Evolutionary conservation across 2,329 filamentous ascomycete species (phyloP).

Genomic region (Penicillium oxalicum): DNA sequence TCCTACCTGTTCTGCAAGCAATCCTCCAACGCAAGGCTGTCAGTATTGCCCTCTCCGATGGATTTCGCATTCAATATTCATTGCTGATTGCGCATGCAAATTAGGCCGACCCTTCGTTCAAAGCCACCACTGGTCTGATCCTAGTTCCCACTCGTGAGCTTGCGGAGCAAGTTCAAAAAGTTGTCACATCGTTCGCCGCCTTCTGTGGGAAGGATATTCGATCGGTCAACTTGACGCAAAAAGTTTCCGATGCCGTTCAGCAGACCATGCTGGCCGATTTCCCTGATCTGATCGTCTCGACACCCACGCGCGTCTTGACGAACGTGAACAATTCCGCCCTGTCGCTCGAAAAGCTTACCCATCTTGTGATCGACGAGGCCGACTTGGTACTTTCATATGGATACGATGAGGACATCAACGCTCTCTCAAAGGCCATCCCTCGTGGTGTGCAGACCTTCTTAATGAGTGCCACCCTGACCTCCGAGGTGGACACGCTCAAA

Average conservation of each 20-base stretch:
- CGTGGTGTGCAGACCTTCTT: conserved; percentile 84
- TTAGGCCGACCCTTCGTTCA: conserved; percentile 34
- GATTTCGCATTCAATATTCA: neutral
- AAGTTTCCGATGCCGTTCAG: conserved; percentile 83
- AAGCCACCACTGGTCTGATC: conserved; percentile 67
- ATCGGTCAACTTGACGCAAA: conserved; percentile 80
- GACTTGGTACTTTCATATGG: conserved; percentile 91
- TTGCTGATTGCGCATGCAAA: conserved; percentile 2
- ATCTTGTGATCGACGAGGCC: conserved; percentile 87
- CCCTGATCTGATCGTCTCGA: conserved; percentile 86
- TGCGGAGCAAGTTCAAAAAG: conserved; percentile 80
- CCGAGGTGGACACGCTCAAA: conserved; percentile 80
- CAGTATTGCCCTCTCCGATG: conserved; percentile 14
- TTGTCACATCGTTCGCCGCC: conserved; percentile 66
- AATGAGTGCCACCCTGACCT: conserved; percentile 87
- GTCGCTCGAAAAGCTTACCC: conserved; percentile 62
- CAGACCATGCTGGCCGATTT: conserved; percentile 76
- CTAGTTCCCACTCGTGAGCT: conserved; percentile 93
- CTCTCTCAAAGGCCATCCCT: conserved; percentile 69
- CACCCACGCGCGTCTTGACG: conserved; percentile 73
- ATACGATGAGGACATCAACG: conserved; percentile 83
- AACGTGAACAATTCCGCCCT: conserved; percentile 70
- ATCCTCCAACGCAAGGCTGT: conserved; percentile 74
- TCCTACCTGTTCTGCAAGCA: conserved; percentile 79
- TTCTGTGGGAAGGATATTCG: conserved; percentile 82